Conservation (phyloP, 2,329 filamentous ascomycete genomes). For the Clonostachys rosea region DNA sequence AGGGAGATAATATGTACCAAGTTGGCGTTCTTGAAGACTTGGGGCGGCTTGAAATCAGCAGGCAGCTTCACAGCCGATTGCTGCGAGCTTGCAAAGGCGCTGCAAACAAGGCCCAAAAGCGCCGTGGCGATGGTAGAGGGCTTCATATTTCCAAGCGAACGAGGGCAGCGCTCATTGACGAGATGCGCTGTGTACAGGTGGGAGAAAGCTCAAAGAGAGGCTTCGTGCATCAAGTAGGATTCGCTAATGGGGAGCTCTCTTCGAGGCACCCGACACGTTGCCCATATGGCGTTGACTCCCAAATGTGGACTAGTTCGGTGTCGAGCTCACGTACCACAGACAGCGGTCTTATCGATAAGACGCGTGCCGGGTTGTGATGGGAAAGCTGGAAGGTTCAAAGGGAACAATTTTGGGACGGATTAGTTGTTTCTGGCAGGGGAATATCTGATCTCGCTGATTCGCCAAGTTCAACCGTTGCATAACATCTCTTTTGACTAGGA, state of each 20-base stretch:
- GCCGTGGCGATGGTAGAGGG: slow-evolving; percentile 46
- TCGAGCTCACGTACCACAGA: not conserved
- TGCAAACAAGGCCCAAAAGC: slow-evolving; percentile 52
- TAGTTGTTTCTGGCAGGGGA: no score
- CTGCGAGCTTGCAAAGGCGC: slow-evolving; percentile 31
- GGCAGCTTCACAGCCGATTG: slow-evolving; percentile 57
- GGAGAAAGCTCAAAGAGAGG: slow-evolving; percentile 6
- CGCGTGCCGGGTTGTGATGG: no score
- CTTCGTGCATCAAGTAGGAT: no score
- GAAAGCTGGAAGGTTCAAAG: no score
- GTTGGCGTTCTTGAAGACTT: slow-evolving; percentile 92
- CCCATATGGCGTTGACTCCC: not conserved
- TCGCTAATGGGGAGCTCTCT: no score
- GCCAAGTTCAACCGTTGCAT: no score
- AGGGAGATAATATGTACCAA: slow-evolving; percentile 85
- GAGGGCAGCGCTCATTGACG: slow-evolving; percentile 23
- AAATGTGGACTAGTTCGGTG: not conserved
- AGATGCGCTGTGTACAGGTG: slow-evolving; percentile 14
- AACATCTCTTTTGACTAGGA: no score
- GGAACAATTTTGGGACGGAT: no score
- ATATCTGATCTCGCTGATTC: no score
- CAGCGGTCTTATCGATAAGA: no score
- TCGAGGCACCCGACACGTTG: not conserved
- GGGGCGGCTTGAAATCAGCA: slow-evolving; percentile 73
- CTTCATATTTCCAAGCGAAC: slow-evolving; percentile 29